phyloP scores from a whole-genome alignment of 179 eudicot genomes.

The Silene noctiflora region DNA sequence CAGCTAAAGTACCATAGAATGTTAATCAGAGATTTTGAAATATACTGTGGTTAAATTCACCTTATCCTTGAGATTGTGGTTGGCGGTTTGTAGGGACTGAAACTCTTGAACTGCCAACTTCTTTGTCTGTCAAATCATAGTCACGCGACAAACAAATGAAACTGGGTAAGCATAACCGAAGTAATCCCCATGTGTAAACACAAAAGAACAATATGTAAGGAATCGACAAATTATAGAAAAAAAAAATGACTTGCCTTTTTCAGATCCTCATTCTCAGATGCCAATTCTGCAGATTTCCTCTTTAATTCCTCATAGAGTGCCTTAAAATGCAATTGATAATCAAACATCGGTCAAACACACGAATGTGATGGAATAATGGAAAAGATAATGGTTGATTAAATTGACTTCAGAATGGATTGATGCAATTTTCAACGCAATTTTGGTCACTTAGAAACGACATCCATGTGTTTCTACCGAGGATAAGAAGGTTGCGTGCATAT shows the following conservation, averaged over 20 bases:
- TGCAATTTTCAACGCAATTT: not conserved
- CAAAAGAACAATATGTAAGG: not conserved
- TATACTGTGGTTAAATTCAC: conserved; percentile 7
- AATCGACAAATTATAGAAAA: not conserved
- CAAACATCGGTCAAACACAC: not conserved
- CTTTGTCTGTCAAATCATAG: conserved; percentile 39
- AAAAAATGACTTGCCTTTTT: conserved; percentile 40
- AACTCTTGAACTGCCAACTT: conserved; percentile 43
- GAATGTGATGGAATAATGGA: not conserved
- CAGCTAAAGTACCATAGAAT: not conserved
- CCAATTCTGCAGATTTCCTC: conserved; percentile 51
- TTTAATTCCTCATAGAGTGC: conserved; percentile 59
- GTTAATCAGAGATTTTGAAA: not conserved
- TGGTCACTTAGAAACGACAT: no score
- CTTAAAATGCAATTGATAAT: conserved; percentile 29
- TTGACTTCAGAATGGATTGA: not conserved
- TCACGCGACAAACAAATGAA: not conserved
- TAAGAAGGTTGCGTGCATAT: not conserved
- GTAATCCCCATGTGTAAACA: not conserved
- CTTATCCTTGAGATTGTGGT: conserved; percentile 30
- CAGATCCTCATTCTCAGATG: conserved; percentile 56
- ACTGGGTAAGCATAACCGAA: not conserved
- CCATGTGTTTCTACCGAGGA: no score
- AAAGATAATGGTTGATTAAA: not conserved
- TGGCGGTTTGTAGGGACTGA: conserved; percentile 22